Evolutionary conservation across 495 filamentous ascomycete genomes (phyloP).

Genomic region (Xylaria palmicola): DNA sequence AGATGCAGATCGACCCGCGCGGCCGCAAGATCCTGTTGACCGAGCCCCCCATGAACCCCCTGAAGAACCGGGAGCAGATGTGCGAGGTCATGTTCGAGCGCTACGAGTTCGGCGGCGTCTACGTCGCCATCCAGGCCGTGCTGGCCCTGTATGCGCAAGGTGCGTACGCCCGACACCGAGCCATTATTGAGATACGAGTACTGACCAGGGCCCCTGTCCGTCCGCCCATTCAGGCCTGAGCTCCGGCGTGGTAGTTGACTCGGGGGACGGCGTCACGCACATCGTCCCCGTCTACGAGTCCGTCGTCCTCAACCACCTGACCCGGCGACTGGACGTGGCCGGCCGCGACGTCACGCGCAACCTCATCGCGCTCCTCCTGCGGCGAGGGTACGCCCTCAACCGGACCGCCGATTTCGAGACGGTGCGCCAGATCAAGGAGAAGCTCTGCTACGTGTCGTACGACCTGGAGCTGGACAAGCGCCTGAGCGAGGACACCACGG

Average conservation of each 20-base stretch:
- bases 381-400: conserved; percentile 95
- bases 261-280: conserved; percentile 96
- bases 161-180: conserved; percentile 32
- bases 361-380: conserved; percentile 90
- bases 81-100: conserved; percentile 97
- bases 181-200: background rate
- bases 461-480: conserved; percentile 95
- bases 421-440: conserved; percentile 98
- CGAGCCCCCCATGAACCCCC: conserved; percentile 95
- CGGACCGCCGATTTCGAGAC: conserved; percentile 99
- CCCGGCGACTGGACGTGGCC: conserved; percentile 87
- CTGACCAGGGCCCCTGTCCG: conserved; percentile 8
- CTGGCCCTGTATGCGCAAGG: conserved; percentile 97
- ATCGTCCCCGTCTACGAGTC: conserved; percentile 98
- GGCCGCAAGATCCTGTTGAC: conserved; percentile 97
- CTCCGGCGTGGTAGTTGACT: conserved; percentile 96
- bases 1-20: conserved; percentile 87
- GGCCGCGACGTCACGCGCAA: conserved; percentile 97
- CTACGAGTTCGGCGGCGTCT: conserved; percentile 94
- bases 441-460: conserved; percentile 99
- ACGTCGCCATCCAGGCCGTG: conserved; percentile 98
- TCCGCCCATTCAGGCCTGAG: conserved; percentile 68
- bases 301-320: conserved; percentile 95
- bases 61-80: conserved; percentile 96
- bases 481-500: conserved; percentile 95